Evolutionary conservation across 768 basidiomycete genomes (phyloP), one percentile per base, ranked within the genome.

Genomic region (Sporobolomyces phaffii): DNA sequence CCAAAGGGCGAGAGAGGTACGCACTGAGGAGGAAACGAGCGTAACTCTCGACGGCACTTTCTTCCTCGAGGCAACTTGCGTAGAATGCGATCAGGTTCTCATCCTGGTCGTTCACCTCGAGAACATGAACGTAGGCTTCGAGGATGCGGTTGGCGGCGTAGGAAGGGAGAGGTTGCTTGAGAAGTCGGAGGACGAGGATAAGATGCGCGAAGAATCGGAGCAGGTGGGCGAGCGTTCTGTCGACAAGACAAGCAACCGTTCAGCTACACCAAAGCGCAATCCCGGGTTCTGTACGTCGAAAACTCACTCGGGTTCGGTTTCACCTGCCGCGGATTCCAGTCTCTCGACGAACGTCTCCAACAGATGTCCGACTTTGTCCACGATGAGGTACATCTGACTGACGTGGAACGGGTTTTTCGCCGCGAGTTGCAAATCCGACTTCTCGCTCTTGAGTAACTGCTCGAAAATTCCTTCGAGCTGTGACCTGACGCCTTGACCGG

Each of bases 71-170:
- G 33, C 90, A 89, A 18, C 89, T 85, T 9, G 91, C 91, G 76
- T 99, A 98, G 81, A 96, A 84, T 0, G 94, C 92, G 17, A 98
- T 91, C 22, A 98, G 82, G 45, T 88, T 85, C 38, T 89, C 83
- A 61, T 77, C 92, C 44, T 73, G 72, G n/a, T 64, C 45, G 70
- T 82, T 50, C 31, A 86, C 88, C 81, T 97, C 90, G 5, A 98
- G 83, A 5, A 92, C 87, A 65, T 84, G 84, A 8, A 97, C 83
- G 75, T 98, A 99, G 0, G 88, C 85, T 75, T 94, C 89, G 31
- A 98, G 79, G 57, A 99, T 90, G 34, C 83, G 78, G 74, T 94
- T 90, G 0, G 85, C 86, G 0, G 89, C 84, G 17, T 84, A 77
- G 2, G 87, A 85, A 0, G 92, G 88, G 0, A 90, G 83, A 0